Conservation (phyloP, 1,284 basidiomycete species). For the Sanghuangporus weigelae region DNA sequence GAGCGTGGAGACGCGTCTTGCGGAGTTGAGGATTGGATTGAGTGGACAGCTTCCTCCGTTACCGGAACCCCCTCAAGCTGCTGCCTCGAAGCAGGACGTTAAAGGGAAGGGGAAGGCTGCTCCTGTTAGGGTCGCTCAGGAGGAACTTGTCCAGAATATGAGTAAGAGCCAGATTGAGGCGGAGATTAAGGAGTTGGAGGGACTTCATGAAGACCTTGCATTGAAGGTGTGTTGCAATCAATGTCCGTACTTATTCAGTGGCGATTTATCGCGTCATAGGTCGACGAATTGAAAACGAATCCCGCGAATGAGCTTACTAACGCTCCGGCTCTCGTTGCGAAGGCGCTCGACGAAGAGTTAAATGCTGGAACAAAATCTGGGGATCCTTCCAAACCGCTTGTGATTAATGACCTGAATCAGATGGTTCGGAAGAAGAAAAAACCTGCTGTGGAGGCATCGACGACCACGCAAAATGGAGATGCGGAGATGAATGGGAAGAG, state of each 20-base stretch:
- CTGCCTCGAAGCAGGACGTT: slow-evolving; percentile 27
- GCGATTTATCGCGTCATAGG: slow-evolving; percentile 34
- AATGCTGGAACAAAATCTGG: slow-evolving; percentile 32
- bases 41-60: slow-evolving; percentile 31
- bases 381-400: slow-evolving; percentile 28
- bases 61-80: slow-evolving; percentile 16
- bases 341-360: slow-evolving; percentile 63
- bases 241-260: background rate
- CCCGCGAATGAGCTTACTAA: slow-evolving; percentile 54
- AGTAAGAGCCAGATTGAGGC: slow-evolving; percentile 61
- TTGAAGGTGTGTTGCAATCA: slow-evolving; percentile 53
- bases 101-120: slow-evolving; percentile 59
- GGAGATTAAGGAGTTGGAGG: slow-evolving; percentile 73
- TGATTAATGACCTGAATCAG: slow-evolving; percentile 76
- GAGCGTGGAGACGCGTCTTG: slow-evolving; percentile 66
- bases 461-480: slow-evolving; percentile 25
- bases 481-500: slow-evolving; percentile 44
- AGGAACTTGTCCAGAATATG: slow-evolving; percentile 56
- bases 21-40: slow-evolving; percentile 55
- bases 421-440: slow-evolving; percentile 86
- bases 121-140: slow-evolving; percentile 37
- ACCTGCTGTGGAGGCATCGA: slow-evolving; percentile 19
- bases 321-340: slow-evolving; percentile 63
- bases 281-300: slow-evolving; percentile 80
- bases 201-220: slow-evolving; percentile 74